These are phyloP conservation scores for Ailanthus altissimus DNA, from an alignment of 345 rosid species.

Conservation along the genomic window DNA sequence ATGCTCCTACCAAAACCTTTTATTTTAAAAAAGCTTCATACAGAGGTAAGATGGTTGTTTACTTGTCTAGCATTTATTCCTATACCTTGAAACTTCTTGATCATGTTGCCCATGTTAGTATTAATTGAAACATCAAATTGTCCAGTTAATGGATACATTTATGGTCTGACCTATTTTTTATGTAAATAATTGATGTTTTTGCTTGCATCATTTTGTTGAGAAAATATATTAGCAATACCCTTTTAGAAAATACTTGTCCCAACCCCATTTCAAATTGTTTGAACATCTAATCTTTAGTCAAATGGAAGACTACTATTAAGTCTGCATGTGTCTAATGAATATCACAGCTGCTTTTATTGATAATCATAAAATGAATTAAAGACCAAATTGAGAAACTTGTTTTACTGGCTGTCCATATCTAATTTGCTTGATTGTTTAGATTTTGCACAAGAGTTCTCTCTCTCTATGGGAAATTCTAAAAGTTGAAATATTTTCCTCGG, in stretches of 20 bases:
- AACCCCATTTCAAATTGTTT: not conserved
- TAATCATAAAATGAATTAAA: not conserved
- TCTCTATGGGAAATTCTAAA: conserved; percentile 9
- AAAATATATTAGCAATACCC: not conserved
- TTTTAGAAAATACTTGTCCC: not conserved
- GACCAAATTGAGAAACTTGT: not conserved
- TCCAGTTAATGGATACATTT: conserved; percentile 29
- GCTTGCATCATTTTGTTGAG: not conserved
- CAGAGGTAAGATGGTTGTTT: conserved; percentile 53
- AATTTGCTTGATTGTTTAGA: not conserved
- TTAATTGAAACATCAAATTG: conserved; percentile 34
- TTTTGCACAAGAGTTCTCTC: not conserved
- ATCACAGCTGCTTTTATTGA: not conserved
- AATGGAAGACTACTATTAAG: not conserved
- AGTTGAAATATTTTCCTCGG: not conserved
- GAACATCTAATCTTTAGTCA: not conserved
- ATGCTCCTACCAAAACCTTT: conserved; percentile 98
- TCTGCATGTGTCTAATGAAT: not conserved
- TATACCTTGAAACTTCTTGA: conserved; percentile 1
- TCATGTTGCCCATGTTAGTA: not conserved
- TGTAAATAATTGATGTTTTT: conserved; percentile 8
- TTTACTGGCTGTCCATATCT: not conserved
- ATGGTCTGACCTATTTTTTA: not conserved
- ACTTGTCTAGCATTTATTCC: not conserved
- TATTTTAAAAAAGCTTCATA: conserved; percentile 75